Percentiles rank a stretch among this genome's conserved stretches.
Evolutionary conservation across 164 flowering plant genomes (phyloP).

Genomic region (Magnolia changhungtana): DNA sequence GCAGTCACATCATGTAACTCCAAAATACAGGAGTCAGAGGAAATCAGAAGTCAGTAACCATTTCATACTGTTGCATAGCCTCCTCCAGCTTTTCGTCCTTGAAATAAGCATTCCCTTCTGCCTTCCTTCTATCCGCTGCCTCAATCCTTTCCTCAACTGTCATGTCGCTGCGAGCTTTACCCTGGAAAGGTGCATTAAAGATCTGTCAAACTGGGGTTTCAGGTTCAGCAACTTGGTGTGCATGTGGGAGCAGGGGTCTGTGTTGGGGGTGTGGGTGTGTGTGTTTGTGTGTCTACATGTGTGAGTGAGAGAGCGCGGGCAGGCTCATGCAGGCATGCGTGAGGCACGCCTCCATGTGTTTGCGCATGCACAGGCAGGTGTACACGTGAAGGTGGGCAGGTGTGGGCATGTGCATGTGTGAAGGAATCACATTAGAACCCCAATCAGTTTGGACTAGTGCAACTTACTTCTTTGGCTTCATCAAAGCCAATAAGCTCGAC

Average conservation of each 20-base stretch:
- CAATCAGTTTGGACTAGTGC: neutral
- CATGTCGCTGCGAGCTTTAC: conserved; percentile 92
- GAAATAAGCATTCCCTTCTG: conserved; percentile 85
- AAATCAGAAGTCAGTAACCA: conserved; percentile 48
- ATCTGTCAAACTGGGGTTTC: neutral
- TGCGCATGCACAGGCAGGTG: too few species aligned
- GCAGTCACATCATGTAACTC: neutral
- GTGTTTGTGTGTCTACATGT: too few species aligned
- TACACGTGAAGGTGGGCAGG: too few species aligned
- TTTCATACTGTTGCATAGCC: conserved; percentile 99
- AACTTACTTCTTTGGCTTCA: conserved; percentile 86
- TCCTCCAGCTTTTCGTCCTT: conserved; percentile 90
- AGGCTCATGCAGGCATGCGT: too few species aligned
- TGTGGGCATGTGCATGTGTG: too few species aligned
- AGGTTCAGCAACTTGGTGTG: neutral
- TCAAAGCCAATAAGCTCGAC: conserved; percentile 97
- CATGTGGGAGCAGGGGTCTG: too few species aligned
- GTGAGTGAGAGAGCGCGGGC: too few species aligned
- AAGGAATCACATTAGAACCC: too few species aligned
- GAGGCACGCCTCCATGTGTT: too few species aligned
- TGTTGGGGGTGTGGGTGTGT: too few species aligned
- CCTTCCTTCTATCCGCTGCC: conserved; percentile 85
- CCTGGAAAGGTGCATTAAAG: conserved; percentile 36
- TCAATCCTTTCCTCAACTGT: conserved; percentile 95
- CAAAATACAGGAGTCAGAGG: conserved; percentile 2